Conservation (phyloP, 2,329 filamentous ascomycete genomes). For the Fusarium napiforme region DNA sequence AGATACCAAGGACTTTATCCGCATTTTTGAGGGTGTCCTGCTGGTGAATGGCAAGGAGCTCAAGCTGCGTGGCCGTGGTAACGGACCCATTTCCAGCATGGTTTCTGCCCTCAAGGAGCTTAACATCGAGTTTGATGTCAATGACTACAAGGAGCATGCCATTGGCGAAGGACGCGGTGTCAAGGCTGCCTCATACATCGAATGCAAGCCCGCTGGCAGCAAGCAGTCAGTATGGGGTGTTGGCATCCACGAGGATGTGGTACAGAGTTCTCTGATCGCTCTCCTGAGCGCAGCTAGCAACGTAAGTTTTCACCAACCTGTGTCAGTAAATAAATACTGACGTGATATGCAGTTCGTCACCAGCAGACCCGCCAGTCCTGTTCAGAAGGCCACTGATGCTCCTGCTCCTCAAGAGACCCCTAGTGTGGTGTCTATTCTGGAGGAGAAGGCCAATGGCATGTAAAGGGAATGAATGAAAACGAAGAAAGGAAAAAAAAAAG, state of each 20-base stretch:
- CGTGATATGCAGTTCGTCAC: too few species aligned
- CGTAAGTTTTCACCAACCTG: slow-evolving; percentile 64
- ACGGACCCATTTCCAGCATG: slow-evolving; percentile 89
- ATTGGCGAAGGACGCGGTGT: slow-evolving; percentile 82
- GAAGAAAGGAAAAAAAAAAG: not conserved
- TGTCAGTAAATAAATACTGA: too few species aligned
- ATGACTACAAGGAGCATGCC: slow-evolving; percentile 96
- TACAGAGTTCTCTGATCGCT: slow-evolving; percentile 85
- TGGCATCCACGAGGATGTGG: slow-evolving; percentile 91
- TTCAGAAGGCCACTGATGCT: slow-evolving; percentile 1
- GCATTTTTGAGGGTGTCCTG: slow-evolving; percentile 87
- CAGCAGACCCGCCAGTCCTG: slow-evolving; percentile 23
- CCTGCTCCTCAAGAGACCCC: slow-evolving; percentile 11
- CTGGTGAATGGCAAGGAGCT: slow-evolving; percentile 84
- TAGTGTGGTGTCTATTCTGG: slow-evolving; percentile 21
- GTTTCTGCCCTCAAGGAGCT: slow-evolving; percentile 82
- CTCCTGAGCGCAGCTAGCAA: slow-evolving; percentile 86
- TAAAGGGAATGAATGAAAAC: not conserved
- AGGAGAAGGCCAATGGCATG: slow-evolving; percentile 31
- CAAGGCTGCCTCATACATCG: slow-evolving; percentile 95
- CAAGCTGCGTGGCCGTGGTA: slow-evolving; percentile 81
- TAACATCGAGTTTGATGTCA: slow-evolving; percentile 88
- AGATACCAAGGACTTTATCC: slow-evolving; percentile 80
- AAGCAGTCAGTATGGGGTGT: slow-evolving; percentile 87
- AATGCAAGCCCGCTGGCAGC: slow-evolving; percentile 77